phyloP scores from a whole-genome alignment of 2,329 filamentous ascomycete genomes.

The Ilyonectria mors-panacis region DNA sequence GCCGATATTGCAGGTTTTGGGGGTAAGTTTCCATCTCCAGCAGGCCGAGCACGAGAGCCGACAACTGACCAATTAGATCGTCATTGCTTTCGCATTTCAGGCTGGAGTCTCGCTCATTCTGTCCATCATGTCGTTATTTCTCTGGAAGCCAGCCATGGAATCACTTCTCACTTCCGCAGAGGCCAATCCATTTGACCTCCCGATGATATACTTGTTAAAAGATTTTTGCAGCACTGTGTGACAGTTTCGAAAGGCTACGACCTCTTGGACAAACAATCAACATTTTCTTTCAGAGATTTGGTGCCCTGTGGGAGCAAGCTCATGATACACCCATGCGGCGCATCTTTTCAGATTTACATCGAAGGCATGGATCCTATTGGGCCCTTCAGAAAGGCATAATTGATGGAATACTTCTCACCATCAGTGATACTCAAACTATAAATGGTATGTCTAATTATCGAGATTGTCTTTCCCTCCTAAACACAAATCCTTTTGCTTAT shows the following conservation, averaged over 20 bases:
- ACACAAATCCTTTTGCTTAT: background rate
- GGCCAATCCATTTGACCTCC: background rate
- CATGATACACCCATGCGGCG: background rate
- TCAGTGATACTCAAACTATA: slow-evolving; percentile 15
- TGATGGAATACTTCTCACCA: slow-evolving; percentile 8
- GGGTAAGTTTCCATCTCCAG: background rate
- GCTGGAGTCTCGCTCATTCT: background rate
- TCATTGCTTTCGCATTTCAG: background rate
- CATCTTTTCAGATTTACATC: background rate
- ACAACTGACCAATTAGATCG: background rate
- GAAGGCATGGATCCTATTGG: background rate
- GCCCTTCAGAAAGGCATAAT: background rate
- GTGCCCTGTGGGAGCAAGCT: background rate
- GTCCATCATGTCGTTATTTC: background rate
- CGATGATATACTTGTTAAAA: background rate
- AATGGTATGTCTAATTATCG: background rate
- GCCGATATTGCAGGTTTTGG: background rate
- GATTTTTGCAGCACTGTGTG: background rate
- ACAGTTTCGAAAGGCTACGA: background rate
- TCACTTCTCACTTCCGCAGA: background rate
- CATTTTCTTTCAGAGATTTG: background rate
- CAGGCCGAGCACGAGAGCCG: background rate
- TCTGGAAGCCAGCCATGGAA: background rate
- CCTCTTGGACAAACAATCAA: background rate
- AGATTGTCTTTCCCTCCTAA: background rate